Evolutionary conservation across 1,139 yeast species (phyloP), one percentile per base, ranked within the genome.

Genomic region (Casaregolazyma suthepensis): DNA sequence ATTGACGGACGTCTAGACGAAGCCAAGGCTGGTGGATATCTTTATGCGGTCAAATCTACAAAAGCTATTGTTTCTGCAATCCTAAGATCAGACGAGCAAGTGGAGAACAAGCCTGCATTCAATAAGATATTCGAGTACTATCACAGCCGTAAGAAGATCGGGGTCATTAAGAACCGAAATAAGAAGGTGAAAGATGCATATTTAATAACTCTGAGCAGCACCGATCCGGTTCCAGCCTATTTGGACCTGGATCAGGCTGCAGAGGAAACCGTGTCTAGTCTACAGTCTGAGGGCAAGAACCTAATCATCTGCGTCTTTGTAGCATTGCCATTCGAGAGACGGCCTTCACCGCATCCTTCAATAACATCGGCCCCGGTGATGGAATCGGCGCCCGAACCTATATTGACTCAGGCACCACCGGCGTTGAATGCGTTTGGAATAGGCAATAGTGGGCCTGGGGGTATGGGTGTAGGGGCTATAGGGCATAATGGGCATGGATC

Each of bases 131-230:
- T 74, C 65, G 74, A 77, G 31, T 84, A 84, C 64, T 78, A 84
- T 59, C 63, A 70, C 43, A 62, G 71, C 3, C 73, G 79, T 47
- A 66, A 68, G 46, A 82, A 83, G 63, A 81, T 76, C 50, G 94
- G 91, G 0, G 93, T 85, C 18, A 71, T 86, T 47, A 75, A 79
- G 40, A 75, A 74, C 19, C 54, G 73, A 67, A 57, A 80, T 57
- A 53, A 57, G 78, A 74, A 75, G 58, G 83, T 84, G 37, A 85
- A 85, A 63, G 94, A 86, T 65, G 76, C 83, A 1, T 87, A 86
- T 66, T 59, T 87, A 48, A 66, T 85, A 37, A 76, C 87, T 1
- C 59, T 81, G 20, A 57, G 62, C 7, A 53, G 63, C 4, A 54
- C 55, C 13, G 67, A 64, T 17, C 58, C 61, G 3, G 48, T 64